Conservation (phyloP, 2,329 filamentous ascomycete genomes). For the Aspergillus awamori region DNA sequence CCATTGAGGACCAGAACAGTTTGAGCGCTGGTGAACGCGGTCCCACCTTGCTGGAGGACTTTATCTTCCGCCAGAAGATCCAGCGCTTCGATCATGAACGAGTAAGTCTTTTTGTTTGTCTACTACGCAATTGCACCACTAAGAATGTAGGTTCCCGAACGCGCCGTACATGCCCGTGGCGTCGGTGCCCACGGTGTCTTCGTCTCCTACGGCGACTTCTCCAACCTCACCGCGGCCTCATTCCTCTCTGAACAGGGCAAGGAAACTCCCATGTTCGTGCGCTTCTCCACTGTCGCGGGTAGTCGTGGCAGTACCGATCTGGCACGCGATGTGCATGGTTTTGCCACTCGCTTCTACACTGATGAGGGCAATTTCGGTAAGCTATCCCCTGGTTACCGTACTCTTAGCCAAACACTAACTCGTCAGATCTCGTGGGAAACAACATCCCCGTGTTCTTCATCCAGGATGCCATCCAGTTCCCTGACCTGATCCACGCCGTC, state of each 20-base stretch:
- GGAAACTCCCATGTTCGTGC: slow-evolving; percentile 66
- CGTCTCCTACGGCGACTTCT: slow-evolving; percentile 66
- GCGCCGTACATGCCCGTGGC: slow-evolving; percentile 71
- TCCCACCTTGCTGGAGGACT: slow-evolving; percentile 71
- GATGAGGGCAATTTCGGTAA: slow-evolving; percentile 68
- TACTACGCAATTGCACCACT: background rate
- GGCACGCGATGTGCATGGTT: slow-evolving; percentile 72
- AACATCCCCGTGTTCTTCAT: slow-evolving; percentile 47
- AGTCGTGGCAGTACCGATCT: slow-evolving; percentile 70
- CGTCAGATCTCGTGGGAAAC: slow-evolving; percentile 40
- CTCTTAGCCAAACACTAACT: background rate
- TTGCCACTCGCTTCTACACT: slow-evolving; percentile 70
- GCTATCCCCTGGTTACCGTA: background rate
- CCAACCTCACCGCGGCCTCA: slow-evolving; percentile 69
- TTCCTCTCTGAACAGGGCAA: slow-evolving; percentile 63
- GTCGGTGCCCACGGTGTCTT: slow-evolving; percentile 71
- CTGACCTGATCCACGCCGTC: slow-evolving; percentile 46
- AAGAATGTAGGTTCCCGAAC: slow-evolving; percentile 57
- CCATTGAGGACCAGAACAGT: slow-evolving; percentile 68
- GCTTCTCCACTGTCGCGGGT: slow-evolving; percentile 74
- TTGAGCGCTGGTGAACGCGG: slow-evolving; percentile 69
- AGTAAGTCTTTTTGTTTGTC: slow-evolving; percentile 45
- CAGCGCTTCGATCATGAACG: slow-evolving; percentile 72
- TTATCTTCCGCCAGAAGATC: slow-evolving; percentile 72
- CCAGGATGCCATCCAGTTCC: slow-evolving; percentile 45